phyloP scores from a whole-genome alignment of 1,284 basidiomycete genomes.

The Rhodotorula sp. region DNA sequence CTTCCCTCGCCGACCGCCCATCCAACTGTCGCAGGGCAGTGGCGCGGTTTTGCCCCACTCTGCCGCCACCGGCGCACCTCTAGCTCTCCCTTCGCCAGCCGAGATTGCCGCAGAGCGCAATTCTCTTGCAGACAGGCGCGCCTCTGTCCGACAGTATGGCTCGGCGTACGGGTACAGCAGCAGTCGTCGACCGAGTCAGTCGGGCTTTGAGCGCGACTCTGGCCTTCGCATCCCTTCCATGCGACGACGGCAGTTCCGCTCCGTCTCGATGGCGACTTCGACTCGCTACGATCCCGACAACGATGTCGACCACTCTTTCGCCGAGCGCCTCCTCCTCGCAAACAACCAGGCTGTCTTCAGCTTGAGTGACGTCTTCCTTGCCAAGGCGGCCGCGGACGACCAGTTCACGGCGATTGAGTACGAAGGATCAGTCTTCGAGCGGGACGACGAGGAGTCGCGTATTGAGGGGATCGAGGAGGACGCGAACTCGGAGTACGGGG shows the following conservation, averaged over 20 bases:
- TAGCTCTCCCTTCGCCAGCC: slow-evolving; percentile 14
- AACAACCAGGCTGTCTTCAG: slow-evolving; percentile 86
- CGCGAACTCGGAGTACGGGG: slow-evolving; percentile 31
- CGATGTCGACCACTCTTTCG: slow-evolving; percentile 56
- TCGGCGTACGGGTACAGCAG: slow-evolving; percentile 71
- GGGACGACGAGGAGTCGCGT: slow-evolving; percentile 51
- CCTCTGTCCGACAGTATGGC: slow-evolving; percentile 61
- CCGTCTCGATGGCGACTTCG: slow-evolving; percentile 29
- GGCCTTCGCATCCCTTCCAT: slow-evolving; percentile 36
- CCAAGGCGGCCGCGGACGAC: slow-evolving; percentile 83
- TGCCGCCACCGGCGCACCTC: background rate
- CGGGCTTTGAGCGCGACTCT: slow-evolving; percentile 11
- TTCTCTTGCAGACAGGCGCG: slow-evolving; percentile 53
- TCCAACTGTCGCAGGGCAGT: slow-evolving; percentile 10
- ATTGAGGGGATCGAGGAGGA: slow-evolving; percentile 48
- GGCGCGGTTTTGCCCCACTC: slow-evolving; percentile 12
- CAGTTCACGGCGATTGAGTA: slow-evolving; percentile 46
- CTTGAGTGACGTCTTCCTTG: slow-evolving; percentile 89
- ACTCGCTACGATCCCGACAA: slow-evolving; percentile 39
- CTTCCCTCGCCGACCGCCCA: slow-evolving; percentile 1
- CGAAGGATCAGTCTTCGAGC: slow-evolving; percentile 57
- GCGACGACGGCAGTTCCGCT: slow-evolving; percentile 13
- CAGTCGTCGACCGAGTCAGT: slow-evolving; percentile 6
- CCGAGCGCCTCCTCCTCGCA: slow-evolving; percentile 76
- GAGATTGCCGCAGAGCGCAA: slow-evolving; percentile 14